phyloP scores from a whole-genome alignment of 768 basidiomycete genomes.

The Lyophyllum decastes region DNA sequence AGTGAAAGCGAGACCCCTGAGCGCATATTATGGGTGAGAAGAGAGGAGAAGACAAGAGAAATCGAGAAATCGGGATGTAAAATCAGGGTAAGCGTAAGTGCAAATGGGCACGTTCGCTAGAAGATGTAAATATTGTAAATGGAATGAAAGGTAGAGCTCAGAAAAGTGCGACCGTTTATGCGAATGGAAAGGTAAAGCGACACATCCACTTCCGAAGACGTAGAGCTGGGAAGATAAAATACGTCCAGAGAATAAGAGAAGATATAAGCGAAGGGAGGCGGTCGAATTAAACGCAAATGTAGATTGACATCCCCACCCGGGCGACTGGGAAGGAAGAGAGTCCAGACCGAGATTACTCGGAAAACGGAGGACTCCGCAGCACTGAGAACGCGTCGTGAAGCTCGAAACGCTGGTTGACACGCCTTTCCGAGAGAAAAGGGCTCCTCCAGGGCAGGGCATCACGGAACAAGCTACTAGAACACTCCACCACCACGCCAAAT shows the following conservation, averaged over 20 bases:
- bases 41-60: not conserved
- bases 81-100: not conserved
- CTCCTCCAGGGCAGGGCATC: not conserved
- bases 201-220: not conserved
- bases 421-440: not conserved
- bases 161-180: too few species aligned
- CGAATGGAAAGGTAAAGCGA: too few species aligned
- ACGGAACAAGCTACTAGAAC: not conserved
- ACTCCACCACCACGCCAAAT: not conserved
- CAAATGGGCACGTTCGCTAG: not conserved
- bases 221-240: not conserved
- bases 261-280: not conserved
- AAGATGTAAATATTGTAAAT: too few species aligned
- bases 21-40: not conserved
- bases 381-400: not conserved
- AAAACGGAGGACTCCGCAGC: not conserved
- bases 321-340: not conserved
- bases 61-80: not conserved
- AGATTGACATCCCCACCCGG: not conserved
- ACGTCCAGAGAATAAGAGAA: not conserved
- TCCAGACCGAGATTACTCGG: not conserved
- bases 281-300: not conserved
- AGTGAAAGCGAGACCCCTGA: constrained; percentile 68
- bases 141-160: too few species aligned
- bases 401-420: not conserved